A percentile compares a stretch with the other conserved stretches of the same genome.
phyloP scores from a whole-genome alignment of 352 stramenopile species.

The Globisporangium carolinianum region DNA sequence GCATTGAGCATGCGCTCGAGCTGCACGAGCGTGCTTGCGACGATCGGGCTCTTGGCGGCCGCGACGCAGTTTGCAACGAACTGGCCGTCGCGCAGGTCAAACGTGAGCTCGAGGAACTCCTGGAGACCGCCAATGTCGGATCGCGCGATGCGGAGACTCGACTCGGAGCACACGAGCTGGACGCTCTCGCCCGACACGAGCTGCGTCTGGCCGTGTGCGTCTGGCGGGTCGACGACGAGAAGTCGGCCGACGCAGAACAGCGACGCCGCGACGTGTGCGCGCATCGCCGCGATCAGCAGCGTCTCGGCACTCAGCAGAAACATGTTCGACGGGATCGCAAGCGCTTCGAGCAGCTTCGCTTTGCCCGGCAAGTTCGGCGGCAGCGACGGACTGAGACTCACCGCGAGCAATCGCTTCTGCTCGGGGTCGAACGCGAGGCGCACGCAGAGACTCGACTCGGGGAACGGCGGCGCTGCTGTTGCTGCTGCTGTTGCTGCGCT shows the following conservation, averaged over 20 bases:
- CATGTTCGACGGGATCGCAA: constrained; percentile 72
- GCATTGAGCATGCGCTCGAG: constrained; percentile 71
- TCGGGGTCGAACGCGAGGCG: constrained; percentile 53
- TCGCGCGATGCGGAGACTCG: constrained; percentile 55
- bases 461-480: constrained; percentile 28
- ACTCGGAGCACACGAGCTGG: constrained; percentile 44
- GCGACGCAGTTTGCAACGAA: constrained; percentile 69
- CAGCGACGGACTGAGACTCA: constrained; percentile 55
- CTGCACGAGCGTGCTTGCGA: constrained; percentile 47
- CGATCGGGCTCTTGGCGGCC: constrained; percentile 45
- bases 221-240: constrained; percentile 60
- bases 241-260: constrained; percentile 69
- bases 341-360: constrained; percentile 38
- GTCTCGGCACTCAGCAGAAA: constrained; percentile 71
- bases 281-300: constrained; percentile 67
- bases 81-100: constrained; percentile 66
- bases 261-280: constrained; percentile 60
- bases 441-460: constrained; percentile 63
- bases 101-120: constrained; percentile 74
- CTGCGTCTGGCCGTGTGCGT: constrained; percentile 43
- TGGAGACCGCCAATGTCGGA: constrained; percentile 72
- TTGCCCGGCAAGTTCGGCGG: constrained; percentile 57
- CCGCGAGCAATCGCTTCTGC: constrained; percentile 53
- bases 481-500: constrained; percentile 10
- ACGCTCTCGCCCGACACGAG: constrained; percentile 71